These are phyloP conservation scores for Sporisorium sorghi DNA, from an alignment of 1,284 basidiomycete genomes.

Conservation along the genomic window DNA sequence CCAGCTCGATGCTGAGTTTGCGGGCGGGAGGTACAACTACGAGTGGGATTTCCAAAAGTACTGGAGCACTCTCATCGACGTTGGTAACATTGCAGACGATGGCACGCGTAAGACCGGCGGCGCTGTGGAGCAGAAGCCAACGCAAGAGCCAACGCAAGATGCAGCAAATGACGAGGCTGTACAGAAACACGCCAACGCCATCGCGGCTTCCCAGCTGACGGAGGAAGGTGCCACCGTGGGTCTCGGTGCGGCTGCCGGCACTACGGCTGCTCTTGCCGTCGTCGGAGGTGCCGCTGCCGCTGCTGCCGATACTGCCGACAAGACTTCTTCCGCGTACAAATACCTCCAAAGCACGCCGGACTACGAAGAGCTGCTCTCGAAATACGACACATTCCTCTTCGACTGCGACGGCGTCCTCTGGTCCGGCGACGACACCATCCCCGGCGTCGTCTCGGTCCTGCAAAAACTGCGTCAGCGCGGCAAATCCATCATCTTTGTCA, in stretches of 20 bases:
- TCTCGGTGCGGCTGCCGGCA: slow-evolving; percentile 29
- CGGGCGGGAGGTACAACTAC: slow-evolving; percentile 82
- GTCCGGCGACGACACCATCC: slow-evolving; percentile 78
- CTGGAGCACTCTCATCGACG: slow-evolving; percentile 69
- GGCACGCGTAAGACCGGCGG: slow-evolving; percentile 28
- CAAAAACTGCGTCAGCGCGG: slow-evolving; percentile 72
- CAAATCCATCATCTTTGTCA: slow-evolving; percentile 92
- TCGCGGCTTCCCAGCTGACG: slow-evolving; percentile 31
- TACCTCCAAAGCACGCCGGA: slow-evolving; percentile 42
- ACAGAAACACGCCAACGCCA: slow-evolving; percentile 37
- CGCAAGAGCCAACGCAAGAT: neutral
- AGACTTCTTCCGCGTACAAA: slow-evolving; percentile 35
- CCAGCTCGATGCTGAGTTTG: slow-evolving; percentile 81
- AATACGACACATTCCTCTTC: slow-evolving; percentile 67
- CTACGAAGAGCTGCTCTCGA: slow-evolving; percentile 52
- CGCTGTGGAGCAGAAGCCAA: neutral
- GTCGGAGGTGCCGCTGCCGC: slow-evolving; percentile 16
- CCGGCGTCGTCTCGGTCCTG: slow-evolving; percentile 70
- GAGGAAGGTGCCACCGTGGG: slow-evolving; percentile 25
- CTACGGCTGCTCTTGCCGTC: slow-evolving; percentile 23
- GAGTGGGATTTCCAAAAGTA: slow-evolving; percentile 82
- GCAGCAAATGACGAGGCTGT: slow-evolving; percentile 1
- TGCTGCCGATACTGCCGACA: neutral
- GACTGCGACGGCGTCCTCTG: slow-evolving; percentile 91
- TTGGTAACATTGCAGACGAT: slow-evolving; percentile 51